Percentiles rank a stretch among this genome's conserved stretches.
Evolutionary conservation across 2,329 filamentous ascomycete genomes (phyloP).

Genomic region (Neurospora crassa): DNA sequence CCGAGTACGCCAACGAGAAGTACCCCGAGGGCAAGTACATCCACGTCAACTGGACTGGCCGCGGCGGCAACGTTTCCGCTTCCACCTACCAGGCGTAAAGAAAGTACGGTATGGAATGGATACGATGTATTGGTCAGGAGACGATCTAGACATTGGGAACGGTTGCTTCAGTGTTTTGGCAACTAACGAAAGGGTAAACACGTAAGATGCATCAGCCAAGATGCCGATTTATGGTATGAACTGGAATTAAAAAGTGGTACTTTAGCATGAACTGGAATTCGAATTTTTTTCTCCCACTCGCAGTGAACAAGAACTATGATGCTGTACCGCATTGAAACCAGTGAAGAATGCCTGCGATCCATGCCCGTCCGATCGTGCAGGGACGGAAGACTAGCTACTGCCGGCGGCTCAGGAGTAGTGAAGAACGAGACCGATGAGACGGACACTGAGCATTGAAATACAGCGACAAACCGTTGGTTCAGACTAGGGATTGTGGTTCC

Average conservation of each 20-base stretch:
- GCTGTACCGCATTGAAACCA: not conserved
- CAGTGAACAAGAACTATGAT: not conserved
- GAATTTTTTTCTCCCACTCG: not conserved
- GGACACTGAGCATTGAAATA: not conserved
- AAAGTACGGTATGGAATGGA: not conserved
- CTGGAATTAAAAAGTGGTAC: not conserved
- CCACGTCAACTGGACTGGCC: slow-evolving; percentile 99
- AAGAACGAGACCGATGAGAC: not conserved
- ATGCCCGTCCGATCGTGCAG: not conserved
- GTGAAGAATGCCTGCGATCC: not conserved
- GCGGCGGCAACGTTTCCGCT: slow-evolving; percentile 92
- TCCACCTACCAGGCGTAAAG: slow-evolving; percentile 93
- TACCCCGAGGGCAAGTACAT: slow-evolving; percentile 81
- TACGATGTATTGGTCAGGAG: slow-evolving; percentile 5
- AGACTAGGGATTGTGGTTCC: not conserved
- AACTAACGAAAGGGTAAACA: not conserved
- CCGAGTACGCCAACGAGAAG: slow-evolving; percentile 64
- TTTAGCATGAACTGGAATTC: not conserved
- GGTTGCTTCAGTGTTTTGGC: not conserved
- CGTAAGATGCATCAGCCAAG: not conserved
- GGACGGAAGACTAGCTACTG: not conserved
- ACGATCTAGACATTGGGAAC: not conserved
- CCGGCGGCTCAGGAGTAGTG: not conserved
- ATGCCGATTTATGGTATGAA: not conserved
- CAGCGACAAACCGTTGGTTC: not conserved